Evolutionary conservation across 441 rosid species (phyloP), one percentile per base, ranked within the genome.

Genomic region (Syzygium syzygioides): DNA sequence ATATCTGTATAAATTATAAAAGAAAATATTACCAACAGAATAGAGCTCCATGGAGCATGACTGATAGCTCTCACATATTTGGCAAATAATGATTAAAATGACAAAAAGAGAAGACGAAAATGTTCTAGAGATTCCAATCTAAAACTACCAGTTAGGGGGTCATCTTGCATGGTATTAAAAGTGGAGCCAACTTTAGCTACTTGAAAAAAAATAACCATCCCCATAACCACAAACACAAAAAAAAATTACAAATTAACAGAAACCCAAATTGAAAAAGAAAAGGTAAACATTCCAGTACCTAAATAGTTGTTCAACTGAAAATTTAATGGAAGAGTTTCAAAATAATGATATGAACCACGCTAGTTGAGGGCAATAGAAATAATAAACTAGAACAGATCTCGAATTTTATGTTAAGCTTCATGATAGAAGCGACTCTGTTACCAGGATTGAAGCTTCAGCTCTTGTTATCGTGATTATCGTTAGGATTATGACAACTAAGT

Each of bases 1-100:
- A 91, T 92, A 97, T 94, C 99, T 97, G 93, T 55, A 86, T 90
- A 90, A 83, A 90, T 15, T 60, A 87, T 87, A 71, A 53, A 86
- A 90, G 68, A 54, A 85, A 87, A 45, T 15, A 79, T 91, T 26
- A 87, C 89, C 86, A 62, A 55, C 66, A 76, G 59, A 45, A 71
- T 76, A 4, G 50, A 55, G 55, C 26, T 30, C 23, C 79, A 53
- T 4, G 30, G 28, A 79, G 41, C 48, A 52, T 25, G 5, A 48
- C 17, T 2, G 66, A 53, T 37, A 28, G 8, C 37, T n/a, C 79
- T 55, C 52, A 34, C 1, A 48, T 6, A 68, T 10, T 18, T 34
- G 79, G 79, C 14, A 0, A 34, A 34, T 68, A 10, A 19, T 68
- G 37, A 34, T 68, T 34, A 34, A 68, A 68, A 34, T 19, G 26